A percentile compares a stretch with the other conserved stretches of the same genome.
phyloP scores from a whole-genome alignment of 2,329 filamentous ascomycete genomes.

The Colletotrichum trifolii region DNA sequence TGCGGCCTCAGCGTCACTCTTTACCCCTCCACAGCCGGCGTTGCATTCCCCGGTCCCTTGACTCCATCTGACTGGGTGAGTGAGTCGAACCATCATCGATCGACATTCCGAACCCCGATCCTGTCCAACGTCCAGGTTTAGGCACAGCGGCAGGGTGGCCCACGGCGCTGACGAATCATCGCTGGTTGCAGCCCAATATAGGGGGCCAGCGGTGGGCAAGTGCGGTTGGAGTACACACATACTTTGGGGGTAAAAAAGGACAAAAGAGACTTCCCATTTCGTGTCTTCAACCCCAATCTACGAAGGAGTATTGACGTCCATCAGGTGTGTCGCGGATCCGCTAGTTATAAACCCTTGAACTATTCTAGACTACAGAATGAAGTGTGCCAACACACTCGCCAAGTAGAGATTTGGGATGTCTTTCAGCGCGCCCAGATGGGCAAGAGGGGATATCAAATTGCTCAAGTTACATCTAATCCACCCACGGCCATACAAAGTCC shows the following conservation, averaged over 20 bases:
- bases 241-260: background rate
- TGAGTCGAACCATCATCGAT: constrained; percentile 7
- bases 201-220: background rate
- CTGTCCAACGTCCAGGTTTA: constrained; percentile 1
- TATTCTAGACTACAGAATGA: too few relatives aligned
- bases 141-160: constrained; percentile 24
- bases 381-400: too few relatives aligned
- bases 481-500: constrained; percentile 5
- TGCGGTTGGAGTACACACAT: background rate
- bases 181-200: constrained; percentile 32
- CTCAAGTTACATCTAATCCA: constrained; percentile 31
- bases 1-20: constrained; percentile 27
- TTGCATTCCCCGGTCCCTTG: constrained; percentile 6
- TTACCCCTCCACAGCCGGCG: background rate
- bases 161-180: constrained; percentile 27
- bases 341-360: too few relatives aligned
- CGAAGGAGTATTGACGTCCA: too few relatives aligned
- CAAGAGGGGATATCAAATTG: constrained; percentile 27
- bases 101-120: background rate
- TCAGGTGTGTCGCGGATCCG: too few relatives aligned
- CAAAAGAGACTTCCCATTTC: too few relatives aligned
- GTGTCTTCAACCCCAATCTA: too few relatives aligned
- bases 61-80: background rate
- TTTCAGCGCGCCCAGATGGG: constrained; percentile 2
- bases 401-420: background rate